Conservation (phyloP, 805 yeast genomes). For the Candida loeiensis region DNA sequence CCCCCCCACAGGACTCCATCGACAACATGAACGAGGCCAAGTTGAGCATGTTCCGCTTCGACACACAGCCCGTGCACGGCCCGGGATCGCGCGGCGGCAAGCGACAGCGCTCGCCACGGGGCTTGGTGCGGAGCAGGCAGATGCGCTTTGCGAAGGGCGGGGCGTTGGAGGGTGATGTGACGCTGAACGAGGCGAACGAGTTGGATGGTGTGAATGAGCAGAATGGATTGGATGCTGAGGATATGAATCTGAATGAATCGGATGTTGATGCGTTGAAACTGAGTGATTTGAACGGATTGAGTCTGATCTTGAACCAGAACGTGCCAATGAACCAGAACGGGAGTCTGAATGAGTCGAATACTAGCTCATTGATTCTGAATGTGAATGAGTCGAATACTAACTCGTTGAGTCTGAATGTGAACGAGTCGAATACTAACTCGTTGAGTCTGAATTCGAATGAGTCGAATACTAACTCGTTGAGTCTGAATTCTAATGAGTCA, state of each 20-base stretch:
- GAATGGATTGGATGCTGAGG: not conserved
- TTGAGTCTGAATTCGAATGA: too few species aligned
- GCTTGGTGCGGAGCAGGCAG: slow-evolving; percentile 16
- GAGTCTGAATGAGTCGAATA: too few species aligned
- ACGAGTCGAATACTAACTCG: too few species aligned
- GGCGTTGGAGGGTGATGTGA: not conserved
- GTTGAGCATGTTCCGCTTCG: slow-evolving; percentile 32
- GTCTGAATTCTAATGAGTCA: too few species aligned
- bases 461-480: too few species aligned
- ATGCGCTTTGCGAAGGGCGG: slow-evolving; percentile 6
- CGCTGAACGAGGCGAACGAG: not conserved
- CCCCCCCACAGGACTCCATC: slow-evolving; percentile 20
- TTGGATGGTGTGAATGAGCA: not conserved
- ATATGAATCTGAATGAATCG: not conserved
- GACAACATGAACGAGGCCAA: slow-evolving; percentile 29
- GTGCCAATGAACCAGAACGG: too few species aligned
- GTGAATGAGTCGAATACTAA: too few species aligned
- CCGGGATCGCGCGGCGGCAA: slow-evolving; percentile 41
- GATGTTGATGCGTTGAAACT: too few species aligned
- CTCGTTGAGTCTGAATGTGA: too few species aligned
- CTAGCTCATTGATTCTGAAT: too few species aligned
- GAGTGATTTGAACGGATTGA: too few species aligned
- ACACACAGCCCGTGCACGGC: slow-evolving; percentile 32
- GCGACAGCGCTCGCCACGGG: slow-evolving; percentile 19
- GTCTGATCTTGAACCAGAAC: too few species aligned